Conservation (phyloP, 345 rosid genomes). For the Hypericum androsaemum region DNA sequence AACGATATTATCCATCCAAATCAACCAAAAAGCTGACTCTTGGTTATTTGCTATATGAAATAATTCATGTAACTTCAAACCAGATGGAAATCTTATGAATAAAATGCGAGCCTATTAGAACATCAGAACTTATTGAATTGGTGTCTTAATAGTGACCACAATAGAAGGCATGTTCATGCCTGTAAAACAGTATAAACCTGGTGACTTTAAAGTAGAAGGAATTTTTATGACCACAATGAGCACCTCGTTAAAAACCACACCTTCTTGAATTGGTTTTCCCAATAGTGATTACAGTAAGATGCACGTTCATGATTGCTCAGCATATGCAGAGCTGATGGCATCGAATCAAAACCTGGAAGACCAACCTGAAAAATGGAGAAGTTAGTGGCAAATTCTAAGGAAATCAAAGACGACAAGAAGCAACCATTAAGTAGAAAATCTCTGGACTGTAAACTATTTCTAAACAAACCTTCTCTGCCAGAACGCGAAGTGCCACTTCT, state of each 20-base stretch:
- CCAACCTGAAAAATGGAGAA: slow-evolving; percentile 58
- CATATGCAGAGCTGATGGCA: slow-evolving; percentile 84
- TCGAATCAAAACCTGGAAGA: slow-evolving; percentile 98
- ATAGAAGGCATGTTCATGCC: too few relatives aligned
- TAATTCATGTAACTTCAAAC: too few relatives aligned
- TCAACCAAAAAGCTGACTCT: too few relatives aligned
- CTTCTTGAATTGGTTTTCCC: slow-evolving; percentile 93
- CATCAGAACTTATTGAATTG: too few relatives aligned
- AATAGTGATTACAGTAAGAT: slow-evolving; percentile 92
- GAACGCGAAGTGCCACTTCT: slow-evolving; percentile 94
- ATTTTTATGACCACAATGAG: background rate
- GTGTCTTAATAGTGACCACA: too few relatives aligned
- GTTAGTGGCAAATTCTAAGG: background rate
- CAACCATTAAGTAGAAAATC: background rate
- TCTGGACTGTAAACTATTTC: slow-evolving; percentile 5
- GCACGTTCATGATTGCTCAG: slow-evolving; percentile 98
- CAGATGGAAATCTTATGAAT: too few relatives aligned
- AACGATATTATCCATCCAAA: too few relatives aligned
- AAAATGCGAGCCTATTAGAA: too few relatives aligned
- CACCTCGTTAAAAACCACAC: slow-evolving; percentile 31
- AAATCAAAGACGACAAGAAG: background rate
- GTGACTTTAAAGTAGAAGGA: too few relatives aligned
- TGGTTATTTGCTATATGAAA: too few relatives aligned
- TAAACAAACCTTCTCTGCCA: slow-evolving; percentile 78
- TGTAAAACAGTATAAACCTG: too few relatives aligned